phyloP scores from a whole-genome alignment of 169 alveolate species.

The Eimeria acervulina region DNA sequence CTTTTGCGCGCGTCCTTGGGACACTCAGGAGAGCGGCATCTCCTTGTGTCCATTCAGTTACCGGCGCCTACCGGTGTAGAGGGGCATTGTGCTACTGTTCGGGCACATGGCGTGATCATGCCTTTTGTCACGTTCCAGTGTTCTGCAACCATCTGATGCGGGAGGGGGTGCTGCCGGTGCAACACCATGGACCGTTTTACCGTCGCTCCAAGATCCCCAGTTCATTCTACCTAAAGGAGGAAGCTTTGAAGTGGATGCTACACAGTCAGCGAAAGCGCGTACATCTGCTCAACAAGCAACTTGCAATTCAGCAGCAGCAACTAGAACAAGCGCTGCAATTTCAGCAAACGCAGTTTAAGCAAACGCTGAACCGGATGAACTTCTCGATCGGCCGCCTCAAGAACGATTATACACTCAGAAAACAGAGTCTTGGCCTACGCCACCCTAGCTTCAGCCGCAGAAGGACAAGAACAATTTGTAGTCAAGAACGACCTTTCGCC shows the following conservation, averaged over 20 bases:
- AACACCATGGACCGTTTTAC: neutral
- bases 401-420: neutral
- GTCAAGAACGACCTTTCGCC: neutral
- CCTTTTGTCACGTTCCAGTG: neutral
- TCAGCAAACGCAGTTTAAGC: constrained; percentile 44
- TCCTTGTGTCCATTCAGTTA: neutral
- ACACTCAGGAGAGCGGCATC: neutral
- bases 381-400: neutral
- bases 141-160: neutral
- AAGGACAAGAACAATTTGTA: neutral
- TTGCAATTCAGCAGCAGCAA: constrained; percentile 63
- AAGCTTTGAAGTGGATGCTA: neutral
- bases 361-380: neutral
- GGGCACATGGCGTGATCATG: neutral
- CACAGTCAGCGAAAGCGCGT: constrained; percentile 49
- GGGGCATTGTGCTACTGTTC: neutral
- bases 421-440: neutral
- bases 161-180: neutral
- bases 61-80: neutral
- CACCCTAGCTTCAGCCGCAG: neutral
- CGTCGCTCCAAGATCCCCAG: neutral
- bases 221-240: neutral
- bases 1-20: neutral
- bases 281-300: constrained; percentile 21
- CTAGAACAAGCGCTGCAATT: constrained; percentile 18